Evolutionary conservation across 2,329 filamentous ascomycete genomes (phyloP).

Genomic region (Polychaeton citri): DNA sequence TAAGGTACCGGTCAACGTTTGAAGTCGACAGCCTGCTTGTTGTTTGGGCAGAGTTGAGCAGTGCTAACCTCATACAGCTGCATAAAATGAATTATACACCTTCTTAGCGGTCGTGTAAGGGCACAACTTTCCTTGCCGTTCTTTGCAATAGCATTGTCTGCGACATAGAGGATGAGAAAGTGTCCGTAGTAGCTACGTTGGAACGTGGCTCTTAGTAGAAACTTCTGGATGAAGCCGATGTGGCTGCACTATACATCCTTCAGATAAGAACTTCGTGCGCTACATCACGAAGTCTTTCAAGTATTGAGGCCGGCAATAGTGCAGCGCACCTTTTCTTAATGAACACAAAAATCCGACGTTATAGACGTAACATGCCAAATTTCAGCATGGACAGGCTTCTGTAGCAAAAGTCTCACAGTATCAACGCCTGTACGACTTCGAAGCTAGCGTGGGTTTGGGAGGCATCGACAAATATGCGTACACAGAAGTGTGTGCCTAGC

Average conservation of each 20-base stretch:
- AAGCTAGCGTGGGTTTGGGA: not conserved
- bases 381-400: not conserved
- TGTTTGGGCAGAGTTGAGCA: too few species aligned
- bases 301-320: not conserved
- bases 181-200: not conserved
- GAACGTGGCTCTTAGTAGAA: not conserved
- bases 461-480: not conserved
- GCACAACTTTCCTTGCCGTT: not conserved
- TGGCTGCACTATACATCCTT: not conserved
- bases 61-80: too few species aligned
- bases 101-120: too few species aligned
- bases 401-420: not conserved
- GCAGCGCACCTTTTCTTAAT: not conserved
- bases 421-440: not conserved
- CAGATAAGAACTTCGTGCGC: not conserved
- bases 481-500: not conserved
- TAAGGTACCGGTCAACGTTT: too few species aligned
- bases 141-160: not conserved
- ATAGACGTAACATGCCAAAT: not conserved
- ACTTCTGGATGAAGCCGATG: not conserved
- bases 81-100: too few species aligned
- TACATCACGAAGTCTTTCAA: not conserved
- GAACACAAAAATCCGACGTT: not conserved
- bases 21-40: too few species aligned
- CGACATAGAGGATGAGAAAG: not conserved